Percentiles rank a stretch among this genome's conserved stretches.
Conservation (phyloP, 2,329 filamentous ascomycete genomes). For the Sporothrix phasma region DNA sequence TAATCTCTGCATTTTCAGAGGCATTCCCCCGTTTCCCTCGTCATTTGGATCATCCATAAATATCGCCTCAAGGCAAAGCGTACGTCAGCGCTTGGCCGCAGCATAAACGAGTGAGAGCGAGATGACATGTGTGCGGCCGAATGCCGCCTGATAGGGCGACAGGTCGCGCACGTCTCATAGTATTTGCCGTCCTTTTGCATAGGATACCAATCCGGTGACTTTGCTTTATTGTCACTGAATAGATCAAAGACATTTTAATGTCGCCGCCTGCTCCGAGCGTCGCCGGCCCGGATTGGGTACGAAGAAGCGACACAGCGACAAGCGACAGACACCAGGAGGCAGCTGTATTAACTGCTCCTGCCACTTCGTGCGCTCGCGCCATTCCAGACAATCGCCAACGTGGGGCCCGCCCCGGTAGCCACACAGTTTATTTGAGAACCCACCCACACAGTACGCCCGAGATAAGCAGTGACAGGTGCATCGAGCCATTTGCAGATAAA, state of each 20-base stretch:
- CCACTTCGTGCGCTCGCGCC: constrained; percentile 1
- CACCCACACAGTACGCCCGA: not conserved
- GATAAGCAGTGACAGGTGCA: constrained; percentile 4
- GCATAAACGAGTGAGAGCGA: not conserved
- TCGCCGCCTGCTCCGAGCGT: constrained; percentile 3
- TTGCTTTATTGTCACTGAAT: not conserved
- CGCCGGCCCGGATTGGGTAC: not conserved
- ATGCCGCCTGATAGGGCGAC: not conserved
- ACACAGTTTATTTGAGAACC: not conserved
- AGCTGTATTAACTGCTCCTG: constrained; percentile 4
- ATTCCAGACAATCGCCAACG: not conserved
- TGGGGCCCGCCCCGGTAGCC: constrained; percentile 1
- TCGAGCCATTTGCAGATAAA: not conserved
- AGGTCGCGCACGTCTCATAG: not conserved
- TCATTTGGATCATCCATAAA: not conserved
- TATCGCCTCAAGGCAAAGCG: not conserved
- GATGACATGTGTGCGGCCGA: too few relatives aligned
- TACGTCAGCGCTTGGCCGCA: constrained; percentile 5
- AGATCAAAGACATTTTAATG: not conserved
- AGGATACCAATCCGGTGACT: not conserved
- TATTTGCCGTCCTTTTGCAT: not conserved
- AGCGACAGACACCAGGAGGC: constrained; percentile 4
- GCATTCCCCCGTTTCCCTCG: too few relatives aligned
- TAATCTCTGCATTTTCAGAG: not conserved
- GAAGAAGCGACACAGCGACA: not conserved